phyloP scores from a whole-genome alignment of 495 filamentous ascomycete species.

The Acidiella bohemica region DNA sequence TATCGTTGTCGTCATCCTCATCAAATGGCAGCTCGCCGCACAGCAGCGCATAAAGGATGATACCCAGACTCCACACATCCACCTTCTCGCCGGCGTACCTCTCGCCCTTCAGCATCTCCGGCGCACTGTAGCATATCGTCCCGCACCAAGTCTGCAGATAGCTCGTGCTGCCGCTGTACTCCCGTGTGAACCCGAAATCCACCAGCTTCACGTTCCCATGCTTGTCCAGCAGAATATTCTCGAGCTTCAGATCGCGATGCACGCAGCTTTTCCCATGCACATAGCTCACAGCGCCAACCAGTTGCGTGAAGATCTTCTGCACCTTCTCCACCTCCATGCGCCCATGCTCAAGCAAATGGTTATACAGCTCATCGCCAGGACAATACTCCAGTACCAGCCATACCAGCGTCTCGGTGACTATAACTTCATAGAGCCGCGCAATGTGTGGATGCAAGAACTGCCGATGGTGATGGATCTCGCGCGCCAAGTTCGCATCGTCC shows the following conservation, averaged over 20 bases:
- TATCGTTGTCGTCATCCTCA: slow-evolving; percentile 71
- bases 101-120: slow-evolving; percentile 96
- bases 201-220: slow-evolving; percentile 97
- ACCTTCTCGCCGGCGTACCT: slow-evolving; percentile 97
- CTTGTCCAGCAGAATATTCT: slow-evolving; percentile 95
- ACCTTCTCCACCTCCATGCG: slow-evolving; percentile 76
- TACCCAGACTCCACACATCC: slow-evolving; percentile 94
- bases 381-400: slow-evolving; percentile 97
- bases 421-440: slow-evolving; percentile 89
- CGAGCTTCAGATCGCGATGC: slow-evolving; percentile 90
- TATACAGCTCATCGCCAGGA: slow-evolving; percentile 92
- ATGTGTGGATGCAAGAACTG: slow-evolving; percentile 98
- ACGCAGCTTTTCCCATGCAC: slow-evolving; percentile 94
- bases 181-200: slow-evolving; percentile 94
- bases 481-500: slow-evolving; percentile 84
- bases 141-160: slow-evolving; percentile 97
- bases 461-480: slow-evolving; percentile 95
- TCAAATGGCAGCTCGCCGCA: slow-evolving; percentile 92
- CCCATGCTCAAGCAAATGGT: slow-evolving; percentile 80
- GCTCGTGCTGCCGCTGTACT: slow-evolving; percentile 90
- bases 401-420: slow-evolving; percentile 85
- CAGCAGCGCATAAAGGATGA: slow-evolving; percentile 87
- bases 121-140: slow-evolving; percentile 92
- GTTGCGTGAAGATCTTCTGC: slow-evolving; percentile 87
- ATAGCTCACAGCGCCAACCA: slow-evolving; percentile 89